Percentiles rank a stretch among this genome's conserved stretches.
Evolutionary conservation across 345 rosid genomes (phyloP).

Genomic region (Schrenkiella parvula): DNA sequence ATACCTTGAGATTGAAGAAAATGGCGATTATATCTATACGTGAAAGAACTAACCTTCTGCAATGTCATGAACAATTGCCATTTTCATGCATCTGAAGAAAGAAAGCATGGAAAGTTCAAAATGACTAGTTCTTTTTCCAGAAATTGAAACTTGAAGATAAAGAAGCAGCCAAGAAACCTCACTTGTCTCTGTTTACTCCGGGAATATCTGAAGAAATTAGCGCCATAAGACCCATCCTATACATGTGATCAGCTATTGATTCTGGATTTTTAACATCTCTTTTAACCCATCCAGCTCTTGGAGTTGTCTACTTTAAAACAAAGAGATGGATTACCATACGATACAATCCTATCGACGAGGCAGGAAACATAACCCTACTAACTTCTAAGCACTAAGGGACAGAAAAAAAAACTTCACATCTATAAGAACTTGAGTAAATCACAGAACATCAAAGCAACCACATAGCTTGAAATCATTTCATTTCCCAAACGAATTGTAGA

Average conservation of each 20-base stretch:
- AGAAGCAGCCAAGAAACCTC: slow-evolving; percentile 7
- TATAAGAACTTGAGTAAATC: neutral
- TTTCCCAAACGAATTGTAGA: neutral
- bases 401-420: neutral
- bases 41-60: slow-evolving; percentile 64
- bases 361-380: neutral
- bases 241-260: slow-evolving; percentile 92
- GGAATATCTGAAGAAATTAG: slow-evolving; percentile 74
- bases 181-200: slow-evolving; percentile 83
- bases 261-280: slow-evolving; percentile 75
- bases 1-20: neutral
- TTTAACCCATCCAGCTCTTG: slow-evolving; percentile 86
- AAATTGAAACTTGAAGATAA: neutral
- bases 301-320: slow-evolving; percentile 54
- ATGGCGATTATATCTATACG: neutral
- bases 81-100: slow-evolving; percentile 76
- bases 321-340: neutral
- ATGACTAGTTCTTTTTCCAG: neutral
- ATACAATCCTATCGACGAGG: neutral
- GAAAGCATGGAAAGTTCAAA: neutral
- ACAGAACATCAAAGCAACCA: neutral
- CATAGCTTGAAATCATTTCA: neutral
- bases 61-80: slow-evolving; percentile 93
- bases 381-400: neutral
- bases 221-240: slow-evolving; percentile 95